Evolutionary conservation across 1,284 basidiomycete species (phyloP).

Genomic region (Thecaphora thlaspeos): DNA sequence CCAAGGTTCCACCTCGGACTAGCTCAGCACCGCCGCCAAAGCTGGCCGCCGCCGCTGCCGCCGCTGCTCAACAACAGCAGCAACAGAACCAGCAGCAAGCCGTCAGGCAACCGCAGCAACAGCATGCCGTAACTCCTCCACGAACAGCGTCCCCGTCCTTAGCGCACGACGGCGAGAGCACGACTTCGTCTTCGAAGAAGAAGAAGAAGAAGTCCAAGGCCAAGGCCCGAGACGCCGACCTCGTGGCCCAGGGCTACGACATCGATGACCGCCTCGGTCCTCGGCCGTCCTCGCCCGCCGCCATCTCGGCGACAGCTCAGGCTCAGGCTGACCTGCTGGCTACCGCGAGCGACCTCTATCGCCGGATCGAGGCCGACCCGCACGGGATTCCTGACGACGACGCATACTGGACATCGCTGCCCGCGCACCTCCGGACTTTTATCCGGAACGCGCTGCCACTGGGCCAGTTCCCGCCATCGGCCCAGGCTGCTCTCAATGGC

Average conservation of each 20-base stretch:
- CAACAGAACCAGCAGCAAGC: slow-evolving; percentile 18
- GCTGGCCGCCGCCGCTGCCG: slow-evolving; percentile 12
- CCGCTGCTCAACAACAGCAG: slow-evolving; percentile 28
- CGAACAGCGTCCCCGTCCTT: slow-evolving; percentile 24
- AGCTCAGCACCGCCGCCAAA: slow-evolving; percentile 26
- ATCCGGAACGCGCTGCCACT: slow-evolving; percentile 64
- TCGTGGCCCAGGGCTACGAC: slow-evolving; percentile 26
- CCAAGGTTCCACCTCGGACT: slow-evolving; percentile 32
- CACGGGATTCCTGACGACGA: slow-evolving; percentile 61
- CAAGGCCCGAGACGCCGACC: slow-evolving; percentile 38
- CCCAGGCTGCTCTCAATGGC: slow-evolving; percentile 33
- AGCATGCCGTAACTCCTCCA: slow-evolving; percentile 27
- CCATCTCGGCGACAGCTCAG: slow-evolving; percentile 46
- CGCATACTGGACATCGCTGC: slow-evolving; percentile 65
- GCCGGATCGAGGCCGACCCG: slow-evolving; percentile 55
- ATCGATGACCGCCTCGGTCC: slow-evolving; percentile 23
- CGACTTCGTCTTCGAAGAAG: slow-evolving; percentile 38
- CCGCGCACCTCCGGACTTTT: slow-evolving; percentile 64
- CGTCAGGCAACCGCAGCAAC: slow-evolving; percentile 12
- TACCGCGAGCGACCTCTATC: slow-evolving; percentile 55
- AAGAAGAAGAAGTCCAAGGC: slow-evolving; percentile 53
- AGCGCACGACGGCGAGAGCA: slow-evolving; percentile 20
- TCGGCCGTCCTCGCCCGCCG: slow-evolving; percentile 28
- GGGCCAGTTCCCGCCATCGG: slow-evolving; percentile 48
- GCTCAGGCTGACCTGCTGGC: slow-evolving; percentile 54